Evolutionary conservation across 208 protist species (phyloP).

Genomic region (Tetramitus jugosus): DNA sequence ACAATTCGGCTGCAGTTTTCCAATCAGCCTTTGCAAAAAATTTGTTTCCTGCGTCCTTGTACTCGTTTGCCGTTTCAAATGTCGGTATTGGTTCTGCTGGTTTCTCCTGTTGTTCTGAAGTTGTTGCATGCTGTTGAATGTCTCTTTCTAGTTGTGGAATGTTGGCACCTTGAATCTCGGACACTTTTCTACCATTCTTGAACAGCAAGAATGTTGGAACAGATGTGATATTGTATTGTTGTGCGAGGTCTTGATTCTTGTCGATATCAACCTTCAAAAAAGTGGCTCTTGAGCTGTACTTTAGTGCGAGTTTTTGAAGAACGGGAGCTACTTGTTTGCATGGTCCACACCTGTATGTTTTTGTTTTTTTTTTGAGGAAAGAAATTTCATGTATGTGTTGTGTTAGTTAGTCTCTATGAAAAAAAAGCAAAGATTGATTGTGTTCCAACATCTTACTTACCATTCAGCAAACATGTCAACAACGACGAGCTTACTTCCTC

Average conservation of each 20-base stretch:
- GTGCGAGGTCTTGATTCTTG: neutral
- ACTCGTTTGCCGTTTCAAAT: neutral
- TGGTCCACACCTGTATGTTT: neutral
- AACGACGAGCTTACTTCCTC: no score
- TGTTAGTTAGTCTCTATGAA: no score
- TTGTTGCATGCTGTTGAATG: neutral
- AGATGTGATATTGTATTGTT: neutral
- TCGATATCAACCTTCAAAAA: slow-evolving; percentile 18
- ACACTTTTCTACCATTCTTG: neutral
- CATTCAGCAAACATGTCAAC: no score
- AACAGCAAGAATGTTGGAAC: neutral
- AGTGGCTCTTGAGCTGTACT: neutral
- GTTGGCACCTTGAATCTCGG: neutral
- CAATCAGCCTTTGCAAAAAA: slow-evolving; percentile 49
- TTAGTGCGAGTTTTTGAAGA: neutral
- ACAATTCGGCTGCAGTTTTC: slow-evolving; percentile 45
- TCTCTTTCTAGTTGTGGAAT: neutral
- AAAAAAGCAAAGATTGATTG: no score
- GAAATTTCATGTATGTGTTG: no score
- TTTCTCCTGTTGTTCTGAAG: no score
- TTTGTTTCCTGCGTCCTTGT: slow-evolving; percentile 49
- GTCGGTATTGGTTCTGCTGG: neutral
- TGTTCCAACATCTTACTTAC: no score
- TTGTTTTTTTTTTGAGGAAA: no score
- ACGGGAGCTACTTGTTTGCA: slow-evolving; percentile 13